Evolutionary conservation across 1,284 basidiomycete genomes (phyloP).

Genomic region (Apiotrichum siamense): DNA sequence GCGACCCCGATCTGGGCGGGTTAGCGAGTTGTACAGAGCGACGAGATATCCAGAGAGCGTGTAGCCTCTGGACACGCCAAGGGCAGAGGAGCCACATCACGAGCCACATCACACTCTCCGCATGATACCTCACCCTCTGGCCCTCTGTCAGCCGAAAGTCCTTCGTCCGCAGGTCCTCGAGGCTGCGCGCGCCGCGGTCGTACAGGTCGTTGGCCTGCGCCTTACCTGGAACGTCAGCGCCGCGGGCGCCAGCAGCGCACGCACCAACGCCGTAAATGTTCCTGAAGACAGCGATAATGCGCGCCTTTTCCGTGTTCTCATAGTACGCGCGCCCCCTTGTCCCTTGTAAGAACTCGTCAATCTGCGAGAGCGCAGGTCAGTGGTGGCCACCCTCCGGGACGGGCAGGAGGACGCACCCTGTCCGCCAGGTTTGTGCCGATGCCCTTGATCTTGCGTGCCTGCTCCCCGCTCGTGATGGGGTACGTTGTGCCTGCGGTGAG

Average conservation of each 20-base stretch:
- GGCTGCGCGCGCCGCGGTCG: conserved; percentile 63
- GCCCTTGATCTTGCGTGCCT: conserved; percentile 60
- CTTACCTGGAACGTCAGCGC: conserved; percentile 49
- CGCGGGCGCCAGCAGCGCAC: conserved; percentile 23
- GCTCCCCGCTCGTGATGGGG: conserved; percentile 58
- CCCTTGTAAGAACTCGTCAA: conserved; percentile 42
- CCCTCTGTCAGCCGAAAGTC: conserved; percentile 51
- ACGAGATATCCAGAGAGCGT: too few species aligned
- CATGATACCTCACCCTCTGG: conserved; percentile 53
- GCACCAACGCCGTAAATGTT: conserved; percentile 80
- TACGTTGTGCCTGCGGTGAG: conserved; percentile 42
- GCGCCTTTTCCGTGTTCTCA: conserved; percentile 36
- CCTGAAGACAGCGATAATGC: conserved; percentile 53
- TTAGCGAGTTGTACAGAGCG: not conserved
- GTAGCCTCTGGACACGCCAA: too few species aligned
- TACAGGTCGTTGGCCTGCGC: conserved; percentile 66
- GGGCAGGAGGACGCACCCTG: conserved; percentile 64
- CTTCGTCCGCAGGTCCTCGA: conserved; percentile 62
- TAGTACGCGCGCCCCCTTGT: conserved; percentile 33
- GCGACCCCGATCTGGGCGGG: conserved; percentile 58
- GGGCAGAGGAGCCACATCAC: too few species aligned
- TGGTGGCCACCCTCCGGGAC: too few species aligned
- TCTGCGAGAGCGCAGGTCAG: conserved; percentile 24
- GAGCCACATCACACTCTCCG: too few species aligned
- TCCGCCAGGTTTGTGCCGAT: conserved; percentile 67